Evolutionary conservation across 2,329 filamentous ascomycete species (phyloP).

Genomic region (Bipolaris oryzae): DNA sequence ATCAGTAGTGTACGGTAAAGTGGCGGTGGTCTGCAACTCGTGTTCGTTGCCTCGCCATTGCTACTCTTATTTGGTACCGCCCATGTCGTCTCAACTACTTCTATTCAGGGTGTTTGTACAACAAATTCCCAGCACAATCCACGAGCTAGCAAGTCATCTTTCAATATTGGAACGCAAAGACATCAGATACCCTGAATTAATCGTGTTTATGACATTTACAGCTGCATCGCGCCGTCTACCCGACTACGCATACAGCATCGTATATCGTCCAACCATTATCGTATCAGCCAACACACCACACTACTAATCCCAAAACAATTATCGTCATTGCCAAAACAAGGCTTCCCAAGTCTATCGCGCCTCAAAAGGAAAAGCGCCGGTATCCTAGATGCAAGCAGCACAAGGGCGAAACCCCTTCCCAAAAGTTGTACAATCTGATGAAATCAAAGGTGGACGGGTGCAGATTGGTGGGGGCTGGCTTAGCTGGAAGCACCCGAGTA

Average conservation of each 20-base stretch:
- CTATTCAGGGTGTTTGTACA: too few species aligned
- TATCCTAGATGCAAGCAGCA: conserved; percentile 22
- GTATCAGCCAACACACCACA: conserved; percentile 3
- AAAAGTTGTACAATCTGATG: conserved; percentile 5
- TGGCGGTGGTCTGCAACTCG: too few species aligned
- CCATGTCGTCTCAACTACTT: too few species aligned
- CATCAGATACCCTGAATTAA: background rate
- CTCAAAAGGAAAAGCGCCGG: conserved; percentile 21
- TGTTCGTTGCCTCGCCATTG: too few species aligned
- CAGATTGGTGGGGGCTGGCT: background rate
- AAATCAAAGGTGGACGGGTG: conserved; percentile 5
- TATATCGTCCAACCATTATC: conserved; percentile 24
- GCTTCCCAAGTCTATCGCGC: conserved; percentile 29
- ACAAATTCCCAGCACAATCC: too few species aligned
- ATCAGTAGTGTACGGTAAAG: too few species aligned
- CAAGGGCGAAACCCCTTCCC: conserved; percentile 7
- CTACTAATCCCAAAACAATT: conserved; percentile 18
- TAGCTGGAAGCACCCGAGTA: conserved; percentile 41
- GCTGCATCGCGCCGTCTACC: background rate
- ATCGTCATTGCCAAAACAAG: conserved; percentile 17
- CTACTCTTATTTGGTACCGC: too few species aligned
- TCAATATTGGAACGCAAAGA: too few species aligned
- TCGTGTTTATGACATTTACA: background rate
- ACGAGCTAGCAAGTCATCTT: too few species aligned
- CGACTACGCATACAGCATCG: conserved; percentile 28